Evolutionary conservation across 75 land plant species (phyloP), one percentile per base, ranked within the genome.

Genomic region (Selaginella tamariscina): DNA sequence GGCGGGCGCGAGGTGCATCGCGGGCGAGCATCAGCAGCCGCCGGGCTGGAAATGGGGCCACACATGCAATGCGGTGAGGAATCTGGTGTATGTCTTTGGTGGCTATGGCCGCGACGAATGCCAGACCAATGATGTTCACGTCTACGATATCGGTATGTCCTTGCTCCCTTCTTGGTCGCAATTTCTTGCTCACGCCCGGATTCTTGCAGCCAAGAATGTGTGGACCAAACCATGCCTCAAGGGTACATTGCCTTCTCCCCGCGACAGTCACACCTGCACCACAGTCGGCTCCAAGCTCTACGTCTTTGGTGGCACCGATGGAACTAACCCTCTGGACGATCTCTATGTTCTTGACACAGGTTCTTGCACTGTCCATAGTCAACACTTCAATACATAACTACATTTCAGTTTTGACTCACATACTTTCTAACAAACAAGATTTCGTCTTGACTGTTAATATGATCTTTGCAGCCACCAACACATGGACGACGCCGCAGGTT

Each of bases 281-380:
- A 71, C 88, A 30, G 81, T 94, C 64, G 96, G 88, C 18, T 79
- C 80, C 65, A 81, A 79, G 62, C 80, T 94, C 11, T 94, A 70
- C 76, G 86, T 94, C 30, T 94, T 94, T 74, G 98, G 98, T 32
- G 98, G 98, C 32, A 94, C 96, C 18, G 96, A 94, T 81, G 98
- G 98, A 56, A 79, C 60, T 66, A 85, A 73, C 2, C 96, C 95
- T 30, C 81, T 93, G 2, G 74, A 72, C 24, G 98, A 94, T 68
- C 76, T 94, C 71, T 78, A 87, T 62, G 68, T 94, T 69, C 71
- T 94, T 54, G 98, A 94, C 66, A 90, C 96, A 39, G 71, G 98
- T 94, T 54, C 5, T n/a, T 59, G 8, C 26, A 2, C 82, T 31
- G 1, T 66, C 28, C 2, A 15, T 65, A 1, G 71, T 2, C 26